A percentile compares a stretch with the other conserved stretches of the same genome.
phyloP scores from a whole-genome alignment of 2,329 filamentous ascomycete species.

The Plectosphaerella sp. region DNA sequence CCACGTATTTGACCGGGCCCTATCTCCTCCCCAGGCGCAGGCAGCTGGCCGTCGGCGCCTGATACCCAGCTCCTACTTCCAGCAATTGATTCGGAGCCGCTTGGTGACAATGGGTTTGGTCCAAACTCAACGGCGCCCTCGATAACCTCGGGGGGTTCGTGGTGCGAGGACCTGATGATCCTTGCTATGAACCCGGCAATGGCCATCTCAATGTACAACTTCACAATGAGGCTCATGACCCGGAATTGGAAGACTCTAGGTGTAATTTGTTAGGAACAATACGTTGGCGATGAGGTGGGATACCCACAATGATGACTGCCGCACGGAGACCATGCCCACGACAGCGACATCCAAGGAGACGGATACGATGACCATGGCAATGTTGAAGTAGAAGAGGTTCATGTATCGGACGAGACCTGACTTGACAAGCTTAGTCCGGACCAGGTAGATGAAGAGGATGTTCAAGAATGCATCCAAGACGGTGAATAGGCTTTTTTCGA shows the following conservation, averaged over 20 bases:
- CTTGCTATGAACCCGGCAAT: conserved; percentile 44
- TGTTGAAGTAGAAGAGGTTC: conserved; percentile 30
- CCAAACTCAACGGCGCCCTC: too few species aligned
- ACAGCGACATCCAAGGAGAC: conserved; percentile 20
- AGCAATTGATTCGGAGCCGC: too few species aligned
- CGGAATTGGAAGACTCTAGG: conserved; percentile 27
- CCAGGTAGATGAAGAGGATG: conserved; percentile 38
- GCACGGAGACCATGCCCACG: conserved; percentile 21
- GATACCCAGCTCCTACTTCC: too few species aligned
- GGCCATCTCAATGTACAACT: conserved; percentile 45
- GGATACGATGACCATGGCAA: conserved; percentile 17
- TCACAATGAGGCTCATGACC: conserved; percentile 42
- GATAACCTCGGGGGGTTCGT: not conserved
- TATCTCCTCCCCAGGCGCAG: too few species aligned
- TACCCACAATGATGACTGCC: conserved; percentile 18
- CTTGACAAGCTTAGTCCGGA: conserved; percentile 37
- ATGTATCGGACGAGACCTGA: conserved; percentile 45
- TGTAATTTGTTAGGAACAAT: not conserved
- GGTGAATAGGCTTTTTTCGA: conserved; percentile 42
- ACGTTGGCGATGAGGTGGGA: too few species aligned
- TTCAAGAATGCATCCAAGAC: conserved; percentile 41
- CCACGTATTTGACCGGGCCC: too few species aligned
- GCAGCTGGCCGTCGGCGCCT: too few species aligned
- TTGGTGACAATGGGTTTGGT: too few species aligned
- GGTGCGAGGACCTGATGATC: conserved; percentile 15